phyloP scores from a whole-genome alignment of 257 asterid species.

The Plantago elongata region DNA sequence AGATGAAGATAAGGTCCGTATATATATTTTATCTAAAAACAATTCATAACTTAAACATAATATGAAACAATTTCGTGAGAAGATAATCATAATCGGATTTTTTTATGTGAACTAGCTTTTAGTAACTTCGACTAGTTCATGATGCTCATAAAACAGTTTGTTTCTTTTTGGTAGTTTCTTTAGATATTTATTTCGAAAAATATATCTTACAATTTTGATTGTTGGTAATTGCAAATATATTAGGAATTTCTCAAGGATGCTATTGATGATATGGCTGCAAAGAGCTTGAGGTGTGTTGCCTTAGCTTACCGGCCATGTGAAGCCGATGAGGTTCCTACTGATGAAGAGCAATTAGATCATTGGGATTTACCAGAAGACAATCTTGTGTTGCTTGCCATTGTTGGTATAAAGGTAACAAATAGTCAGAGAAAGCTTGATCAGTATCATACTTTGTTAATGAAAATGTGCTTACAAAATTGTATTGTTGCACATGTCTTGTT shows the following conservation, averaged over 20 bases:
- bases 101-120: too few relatives aligned
- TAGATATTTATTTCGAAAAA: neutral
- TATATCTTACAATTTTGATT: slow-evolving; percentile 2
- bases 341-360: slow-evolving; percentile 53
- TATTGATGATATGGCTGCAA: slow-evolving; percentile 79
- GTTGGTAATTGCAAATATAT: slow-evolving; percentile 8
- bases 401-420: slow-evolving; percentile 75
- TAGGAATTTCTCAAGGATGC: slow-evolving; percentile 71
- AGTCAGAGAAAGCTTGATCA: neutral
- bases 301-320: slow-evolving; percentile 67
- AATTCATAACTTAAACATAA: neutral
- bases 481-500: neutral
- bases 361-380: slow-evolving; percentile 81
- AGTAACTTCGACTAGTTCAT: too few relatives aligned
- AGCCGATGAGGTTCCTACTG: slow-evolving; percentile 61
- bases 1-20: slow-evolving; percentile 49
- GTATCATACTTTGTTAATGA: neutral
- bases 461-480: neutral
- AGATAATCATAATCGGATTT: too few relatives aligned
- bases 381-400: slow-evolving; percentile 76
- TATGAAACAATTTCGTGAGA: neutral
- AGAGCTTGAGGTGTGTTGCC: slow-evolving; percentile 92
- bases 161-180: too few relatives aligned
- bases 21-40: slow-evolving; percentile 2
- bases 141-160: too few relatives aligned